phyloP scores from a whole-genome alignment of 345 rosid species.

The Camelina neglecta region DNA sequence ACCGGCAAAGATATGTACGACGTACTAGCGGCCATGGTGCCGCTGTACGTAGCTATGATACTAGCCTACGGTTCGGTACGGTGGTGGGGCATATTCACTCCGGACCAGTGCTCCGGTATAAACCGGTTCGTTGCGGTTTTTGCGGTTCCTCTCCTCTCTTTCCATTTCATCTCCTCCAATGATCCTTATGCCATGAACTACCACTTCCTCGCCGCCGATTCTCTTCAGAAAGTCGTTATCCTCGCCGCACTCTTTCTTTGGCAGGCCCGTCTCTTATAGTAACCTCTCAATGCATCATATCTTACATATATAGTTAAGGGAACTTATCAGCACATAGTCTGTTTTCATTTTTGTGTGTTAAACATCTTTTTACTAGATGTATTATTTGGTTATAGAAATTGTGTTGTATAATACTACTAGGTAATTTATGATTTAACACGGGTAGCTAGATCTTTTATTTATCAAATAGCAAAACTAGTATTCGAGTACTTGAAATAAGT shows the following conservation, averaged over 20 bases:
- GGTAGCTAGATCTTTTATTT: neutral
- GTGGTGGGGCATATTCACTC: constrained; percentile 92
- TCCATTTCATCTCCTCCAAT: constrained; percentile 82
- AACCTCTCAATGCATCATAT: neutral
- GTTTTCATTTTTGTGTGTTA: neutral
- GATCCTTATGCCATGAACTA: constrained; percentile 80
- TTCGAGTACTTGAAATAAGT: no score
- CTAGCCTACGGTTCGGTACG: constrained; percentile 86
- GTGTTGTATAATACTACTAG: neutral
- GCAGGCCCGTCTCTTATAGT: constrained; percentile 49
- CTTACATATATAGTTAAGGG: neutral
- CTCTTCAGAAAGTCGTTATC: constrained; percentile 74
- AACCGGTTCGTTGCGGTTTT: constrained; percentile 88
- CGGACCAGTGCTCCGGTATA: constrained; percentile 87
- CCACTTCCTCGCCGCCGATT: constrained; percentile 84
- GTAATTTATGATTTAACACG: neutral
- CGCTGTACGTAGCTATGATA: constrained; percentile 84
- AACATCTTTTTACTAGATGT: neutral
- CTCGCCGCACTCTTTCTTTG: constrained; percentile 71
- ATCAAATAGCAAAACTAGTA: neutral
- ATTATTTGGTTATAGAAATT: neutral
- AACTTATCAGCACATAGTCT: neutral
- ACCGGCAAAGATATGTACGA: constrained; percentile 77
- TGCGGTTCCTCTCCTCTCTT: constrained; percentile 83
- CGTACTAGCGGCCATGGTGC: constrained; percentile 81